Conservation (phyloP, 2,329 filamentous ascomycete species). For the Macroventuria anomochaeta region DNA sequence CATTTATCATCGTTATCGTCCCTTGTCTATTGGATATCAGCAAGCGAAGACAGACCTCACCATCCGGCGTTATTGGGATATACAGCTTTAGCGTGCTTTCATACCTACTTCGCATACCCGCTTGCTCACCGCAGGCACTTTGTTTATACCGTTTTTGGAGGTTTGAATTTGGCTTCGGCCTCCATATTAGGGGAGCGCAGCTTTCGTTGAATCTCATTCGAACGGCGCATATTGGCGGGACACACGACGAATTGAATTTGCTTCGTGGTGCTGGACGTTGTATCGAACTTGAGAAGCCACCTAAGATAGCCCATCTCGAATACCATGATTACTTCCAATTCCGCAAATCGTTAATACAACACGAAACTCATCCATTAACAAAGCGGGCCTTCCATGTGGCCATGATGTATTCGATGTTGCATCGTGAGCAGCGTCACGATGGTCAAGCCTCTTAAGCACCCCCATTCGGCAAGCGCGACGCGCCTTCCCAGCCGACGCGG, state of each 20-base stretch:
- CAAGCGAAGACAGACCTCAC: conserved; percentile 8
- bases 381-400: too few relatives aligned
- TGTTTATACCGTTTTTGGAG: background rate
- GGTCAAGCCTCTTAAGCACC: background rate
- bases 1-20: conserved; percentile 7
- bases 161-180: conserved; percentile 1
- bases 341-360: background rate
- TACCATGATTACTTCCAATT: background rate
- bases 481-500: conserved; percentile 8
- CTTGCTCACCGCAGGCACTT: conserved; percentile 23
- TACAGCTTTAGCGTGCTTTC: conserved; percentile 13
- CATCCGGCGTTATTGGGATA: conserved; percentile 7
- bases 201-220: background rate
- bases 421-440: background rate
- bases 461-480: conserved; percentile 15
- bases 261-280: background rate
- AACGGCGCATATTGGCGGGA: background rate
- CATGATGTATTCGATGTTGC: background rate
- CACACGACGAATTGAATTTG: background rate
- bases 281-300: background rate
- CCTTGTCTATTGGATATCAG: conserved; percentile 1
- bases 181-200: background rate
- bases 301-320: background rate
- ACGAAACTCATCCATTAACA: background rate
- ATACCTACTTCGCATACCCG: conserved; percentile 25